Base-by-base conservation (phyloP, 2,329 filamentous ascomycete genomes). In the Aspergillus fischeri region DNA sequence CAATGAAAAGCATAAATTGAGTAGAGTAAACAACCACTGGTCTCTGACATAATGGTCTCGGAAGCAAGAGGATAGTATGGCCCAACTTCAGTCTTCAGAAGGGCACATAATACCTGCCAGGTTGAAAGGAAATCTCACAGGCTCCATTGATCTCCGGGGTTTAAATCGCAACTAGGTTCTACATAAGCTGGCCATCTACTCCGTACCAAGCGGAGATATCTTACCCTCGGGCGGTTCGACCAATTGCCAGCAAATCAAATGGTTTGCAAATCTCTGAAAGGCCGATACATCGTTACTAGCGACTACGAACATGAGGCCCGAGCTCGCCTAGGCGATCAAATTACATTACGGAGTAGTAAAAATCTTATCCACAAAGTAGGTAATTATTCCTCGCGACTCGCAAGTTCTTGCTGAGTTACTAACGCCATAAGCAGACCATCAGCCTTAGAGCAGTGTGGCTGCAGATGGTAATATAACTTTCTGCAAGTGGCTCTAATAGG, bases 401-500 rank as follows among this genome's bases (percentile, higher is more conserved):
- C 32, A 38, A 17, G 32, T 7, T 17, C 5, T 38, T 38, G 32
- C 32, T 38, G 17, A 38, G 14, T 38, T 38, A 17, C 32, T 38
- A 17, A 17, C 17, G 53, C 57, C 51, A 42, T 35, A 60, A 45
- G 27, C 48, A 48, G 51, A 38, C 50, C 48, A 47, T 55, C 52
- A 60, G 50, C 49, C 56, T 52, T 58, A 59, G 21, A 27, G 21
- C 24, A 47, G 21, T 47, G 57, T 61, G 55, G 58, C 62, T 65
- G 63, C 62, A 60, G 62, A 60, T 59, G 62, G 56, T 59, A 58
- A 60, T 57, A 53, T 55, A 56, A 49, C 32, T 51, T 53, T 55
- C 59, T 65, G 63, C 63, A 64, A 54, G 60, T 60, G 58, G 57
- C 61, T 56, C 35, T 14, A 65, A 64, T 57, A 21, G 56, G 59